Evolutionary conservation across 768 basidiomycete genomes (phyloP).

Genomic region (Gloeostereum incarnatum): DNA sequence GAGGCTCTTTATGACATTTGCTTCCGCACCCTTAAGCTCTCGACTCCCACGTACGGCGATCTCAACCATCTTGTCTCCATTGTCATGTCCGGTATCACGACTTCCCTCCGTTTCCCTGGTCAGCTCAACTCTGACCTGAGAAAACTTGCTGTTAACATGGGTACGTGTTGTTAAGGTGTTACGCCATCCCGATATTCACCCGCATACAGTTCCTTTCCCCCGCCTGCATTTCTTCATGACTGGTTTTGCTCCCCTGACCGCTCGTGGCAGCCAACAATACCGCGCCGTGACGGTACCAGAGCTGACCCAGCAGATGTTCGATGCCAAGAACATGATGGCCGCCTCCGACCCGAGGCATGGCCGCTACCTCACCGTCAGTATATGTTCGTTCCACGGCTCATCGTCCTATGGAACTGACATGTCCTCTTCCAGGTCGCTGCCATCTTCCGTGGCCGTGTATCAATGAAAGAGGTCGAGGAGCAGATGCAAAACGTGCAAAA

Average conservation of each 20-base stretch:
- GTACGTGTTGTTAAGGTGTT: slow-evolving; percentile 29
- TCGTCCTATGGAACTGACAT: too few relatives aligned
- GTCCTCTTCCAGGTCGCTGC: slow-evolving; percentile 58
- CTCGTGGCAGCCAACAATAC: slow-evolving; percentile 91
- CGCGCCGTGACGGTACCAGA: slow-evolving; percentile 96
- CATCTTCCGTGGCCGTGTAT: slow-evolving; percentile 97
- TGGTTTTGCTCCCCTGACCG: slow-evolving; percentile 90
- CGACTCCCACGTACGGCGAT: slow-evolving; percentile 93
- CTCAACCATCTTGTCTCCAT: slow-evolving; percentile 97
- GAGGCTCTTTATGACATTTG: slow-evolving; percentile 99
- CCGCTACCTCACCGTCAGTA: slow-evolving; percentile 94
- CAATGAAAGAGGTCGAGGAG: slow-evolving; percentile 99
- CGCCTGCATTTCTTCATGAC: slow-evolving; percentile 99
- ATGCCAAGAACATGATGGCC: slow-evolving; percentile 99
- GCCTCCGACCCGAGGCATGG: slow-evolving; percentile 96
- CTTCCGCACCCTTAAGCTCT: slow-evolving; percentile 95
- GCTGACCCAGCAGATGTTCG: slow-evolving; percentile 98
- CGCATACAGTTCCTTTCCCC: slow-evolving; percentile 78
- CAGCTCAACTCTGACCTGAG: slow-evolving; percentile 98
- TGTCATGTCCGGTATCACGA: slow-evolving; percentile 98
- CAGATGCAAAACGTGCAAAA: slow-evolving; percentile 96
- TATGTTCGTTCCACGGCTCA: too few relatives aligned
- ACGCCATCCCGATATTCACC: slow-evolving; percentile 3
- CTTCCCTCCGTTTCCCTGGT: slow-evolving; percentile 98
- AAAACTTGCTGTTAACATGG: slow-evolving; percentile 99